phyloP scores from a whole-genome alignment of 495 filamentous ascomycete genomes.

The Penicillium maclennaniae region DNA sequence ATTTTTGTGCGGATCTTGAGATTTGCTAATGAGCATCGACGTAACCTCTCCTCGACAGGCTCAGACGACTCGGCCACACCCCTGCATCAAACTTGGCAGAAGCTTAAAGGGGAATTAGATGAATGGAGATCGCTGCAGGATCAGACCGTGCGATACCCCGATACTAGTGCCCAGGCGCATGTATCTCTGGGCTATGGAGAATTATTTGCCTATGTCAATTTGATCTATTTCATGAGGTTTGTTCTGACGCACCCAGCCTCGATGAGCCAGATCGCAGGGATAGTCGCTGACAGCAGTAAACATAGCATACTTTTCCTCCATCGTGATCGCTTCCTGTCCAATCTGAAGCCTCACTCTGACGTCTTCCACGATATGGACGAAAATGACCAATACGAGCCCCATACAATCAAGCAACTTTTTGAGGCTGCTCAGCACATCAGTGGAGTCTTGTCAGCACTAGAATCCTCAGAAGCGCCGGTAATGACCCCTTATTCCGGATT shows the following conservation, averaged over 20 bases:
- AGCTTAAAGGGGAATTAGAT: slow-evolving; percentile 36
- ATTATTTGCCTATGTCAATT: slow-evolving; percentile 43
- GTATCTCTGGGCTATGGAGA: slow-evolving; percentile 42
- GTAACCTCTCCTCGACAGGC: slow-evolving; percentile 22
- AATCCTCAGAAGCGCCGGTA: slow-evolving; percentile 34
- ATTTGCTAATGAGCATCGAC: slow-evolving; percentile 43
- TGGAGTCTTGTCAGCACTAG: slow-evolving; percentile 33
- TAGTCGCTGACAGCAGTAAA: neutral
- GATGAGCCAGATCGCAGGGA: neutral
- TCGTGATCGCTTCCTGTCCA: slow-evolving; percentile 39
- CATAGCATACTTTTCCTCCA: slow-evolving; percentile 39
- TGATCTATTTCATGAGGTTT: slow-evolving; percentile 45
- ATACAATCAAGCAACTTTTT: slow-evolving; percentile 36
- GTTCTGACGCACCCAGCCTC: neutral
- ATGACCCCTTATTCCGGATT: slow-evolving; percentile 45
- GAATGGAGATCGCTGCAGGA: slow-evolving; percentile 44
- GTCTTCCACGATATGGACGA: slow-evolving; percentile 23
- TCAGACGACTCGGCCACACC: slow-evolving; percentile 13
- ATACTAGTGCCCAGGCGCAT: slow-evolving; percentile 38
- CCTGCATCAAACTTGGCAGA: slow-evolving; percentile 28
- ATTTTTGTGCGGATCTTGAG: slow-evolving; percentile 44
- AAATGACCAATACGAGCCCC: slow-evolving; percentile 15
- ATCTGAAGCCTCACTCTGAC: slow-evolving; percentile 26
- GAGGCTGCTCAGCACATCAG: slow-evolving; percentile 37
- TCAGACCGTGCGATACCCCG: slow-evolving; percentile 35